Evolutionary conservation across 495 filamentous ascomycete genomes (phyloP).

Genomic region (Tuber melanosporum): DNA sequence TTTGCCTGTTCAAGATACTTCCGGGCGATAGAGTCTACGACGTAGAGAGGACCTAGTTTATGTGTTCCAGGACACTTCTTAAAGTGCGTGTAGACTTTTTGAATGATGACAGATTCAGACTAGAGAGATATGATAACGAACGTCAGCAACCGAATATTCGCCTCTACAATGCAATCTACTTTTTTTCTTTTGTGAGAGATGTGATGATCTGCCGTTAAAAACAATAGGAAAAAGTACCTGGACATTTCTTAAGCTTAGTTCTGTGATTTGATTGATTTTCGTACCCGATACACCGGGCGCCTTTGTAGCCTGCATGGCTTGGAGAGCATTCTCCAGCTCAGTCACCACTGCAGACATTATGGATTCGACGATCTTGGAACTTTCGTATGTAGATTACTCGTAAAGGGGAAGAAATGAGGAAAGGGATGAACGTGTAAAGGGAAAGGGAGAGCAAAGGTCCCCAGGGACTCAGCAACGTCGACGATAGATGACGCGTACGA

Average conservation of each 20-base stretch:
- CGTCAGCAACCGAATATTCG: slow-evolving; percentile 36
- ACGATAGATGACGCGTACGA: slow-evolving; percentile 33
- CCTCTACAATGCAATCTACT: slow-evolving; percentile 33
- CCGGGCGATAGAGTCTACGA: slow-evolving; percentile 99
- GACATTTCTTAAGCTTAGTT: slow-evolving; percentile 79
- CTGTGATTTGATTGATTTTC: slow-evolving; percentile 78
- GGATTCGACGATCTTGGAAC: slow-evolving; percentile 20
- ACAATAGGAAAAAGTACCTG: slow-evolving; percentile 62
- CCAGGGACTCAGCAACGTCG: not conserved
- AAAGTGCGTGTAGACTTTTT: slow-evolving; percentile 95
- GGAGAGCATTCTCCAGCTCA: slow-evolving; percentile 82
- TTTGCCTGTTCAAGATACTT: slow-evolving; percentile 96
- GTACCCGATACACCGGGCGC: slow-evolving; percentile 88
- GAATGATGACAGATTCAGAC: slow-evolving; percentile 92
- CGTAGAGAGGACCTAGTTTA: slow-evolving; percentile 98
- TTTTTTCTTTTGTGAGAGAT: slow-evolving; percentile 5
- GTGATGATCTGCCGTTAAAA: slow-evolving; percentile 10
- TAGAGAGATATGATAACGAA: slow-evolving; percentile 44
- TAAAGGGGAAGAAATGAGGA: not conserved
- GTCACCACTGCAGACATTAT: slow-evolving; percentile 62
- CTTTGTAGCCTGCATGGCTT: slow-evolving; percentile 84
- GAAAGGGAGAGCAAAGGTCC: not conserved
- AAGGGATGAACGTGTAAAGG: slow-evolving; percentile 1
- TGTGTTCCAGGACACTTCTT: slow-evolving; percentile 90
- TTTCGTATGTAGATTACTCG: slow-evolving; percentile 37